phyloP scores from a whole-genome alignment of 2,329 filamentous ascomycete species.

The Helotiales sp. region DNA sequence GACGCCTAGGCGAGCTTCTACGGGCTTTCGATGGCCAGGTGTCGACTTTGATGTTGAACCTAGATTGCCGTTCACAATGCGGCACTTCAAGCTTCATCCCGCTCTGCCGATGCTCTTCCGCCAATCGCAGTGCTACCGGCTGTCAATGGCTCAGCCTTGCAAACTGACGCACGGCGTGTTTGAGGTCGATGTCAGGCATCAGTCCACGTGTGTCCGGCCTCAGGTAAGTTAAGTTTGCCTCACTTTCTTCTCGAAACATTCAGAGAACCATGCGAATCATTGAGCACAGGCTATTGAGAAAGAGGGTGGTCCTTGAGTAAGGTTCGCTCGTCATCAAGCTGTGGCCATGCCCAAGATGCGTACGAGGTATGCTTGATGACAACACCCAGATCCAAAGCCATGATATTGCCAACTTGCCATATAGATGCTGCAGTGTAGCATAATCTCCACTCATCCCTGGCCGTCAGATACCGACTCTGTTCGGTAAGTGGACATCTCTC shows the following conservation, averaged over 20 bases:
- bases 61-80: neutral
- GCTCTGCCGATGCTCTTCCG: neutral
- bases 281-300: neutral
- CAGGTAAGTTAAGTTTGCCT: neutral
- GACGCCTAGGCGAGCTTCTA: neutral
- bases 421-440: neutral
- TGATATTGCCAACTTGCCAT: neutral
- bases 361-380: neutral
- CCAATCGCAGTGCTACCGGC: neutral
- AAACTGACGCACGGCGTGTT: neutral
- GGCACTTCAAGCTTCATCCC: neutral
- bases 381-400: neutral
- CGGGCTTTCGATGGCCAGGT: neutral
- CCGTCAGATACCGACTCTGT: neutral
- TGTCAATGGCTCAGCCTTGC: neutral
- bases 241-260: conserved; percentile 1
- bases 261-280: neutral
- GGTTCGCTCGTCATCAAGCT: neutral
- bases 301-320: neutral
- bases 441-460: neutral
- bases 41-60: neutral
- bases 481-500: neutral
- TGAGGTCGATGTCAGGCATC: neutral
- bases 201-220: neutral
- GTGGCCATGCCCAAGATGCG: neutral